Conservation (phyloP, 768 basidiomycete genomes). For the Gautieria morchelliformis region DNA sequence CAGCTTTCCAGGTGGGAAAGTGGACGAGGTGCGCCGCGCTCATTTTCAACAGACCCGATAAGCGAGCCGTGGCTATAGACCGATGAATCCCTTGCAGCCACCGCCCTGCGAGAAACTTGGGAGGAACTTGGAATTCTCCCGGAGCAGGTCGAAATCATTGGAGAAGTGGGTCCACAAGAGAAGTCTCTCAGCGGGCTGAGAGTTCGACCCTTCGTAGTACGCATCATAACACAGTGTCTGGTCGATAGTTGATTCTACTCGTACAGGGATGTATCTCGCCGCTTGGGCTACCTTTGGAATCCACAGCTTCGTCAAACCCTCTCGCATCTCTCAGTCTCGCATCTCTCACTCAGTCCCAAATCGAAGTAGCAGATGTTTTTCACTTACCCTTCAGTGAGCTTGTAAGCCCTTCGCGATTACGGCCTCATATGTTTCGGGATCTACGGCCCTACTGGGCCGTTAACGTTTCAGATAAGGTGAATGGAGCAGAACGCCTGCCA, state of each 20-base stretch:
- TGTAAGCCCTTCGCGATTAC: constrained; percentile 37
- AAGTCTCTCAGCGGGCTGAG: constrained; percentile 45
- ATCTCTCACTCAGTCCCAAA: constrained; percentile 38
- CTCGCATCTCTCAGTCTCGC: constrained; percentile 52
- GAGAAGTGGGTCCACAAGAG: constrained; percentile 54
- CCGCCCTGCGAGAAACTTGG: constrained; percentile 62
- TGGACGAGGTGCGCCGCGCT: constrained; percentile 42
- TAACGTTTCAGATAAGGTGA: neutral
- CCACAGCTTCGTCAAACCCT: constrained; percentile 18
- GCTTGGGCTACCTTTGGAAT: neutral
- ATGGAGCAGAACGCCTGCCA: constrained; percentile 2
- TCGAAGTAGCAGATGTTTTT: constrained; percentile 62
- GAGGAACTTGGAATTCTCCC: constrained; percentile 64
- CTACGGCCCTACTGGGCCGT: constrained; percentile 29
- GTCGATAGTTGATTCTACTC: neutral
- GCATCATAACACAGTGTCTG: constrained; percentile 13
- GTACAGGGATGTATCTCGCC: neutral
- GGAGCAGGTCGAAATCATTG: constrained; percentile 55
- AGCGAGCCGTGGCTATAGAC: constrained; percentile 24
- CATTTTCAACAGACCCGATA: neutral
- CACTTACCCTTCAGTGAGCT: constrained; percentile 57
- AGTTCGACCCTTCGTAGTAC: constrained; percentile 73
- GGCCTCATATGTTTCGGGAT: constrained; percentile 46
- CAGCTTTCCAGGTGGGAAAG: constrained; percentile 69
- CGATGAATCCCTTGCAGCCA: constrained; percentile 41